Conservation (phyloP, 2,329 filamentous ascomycete species). For the Cercospora berteroae region DNA sequence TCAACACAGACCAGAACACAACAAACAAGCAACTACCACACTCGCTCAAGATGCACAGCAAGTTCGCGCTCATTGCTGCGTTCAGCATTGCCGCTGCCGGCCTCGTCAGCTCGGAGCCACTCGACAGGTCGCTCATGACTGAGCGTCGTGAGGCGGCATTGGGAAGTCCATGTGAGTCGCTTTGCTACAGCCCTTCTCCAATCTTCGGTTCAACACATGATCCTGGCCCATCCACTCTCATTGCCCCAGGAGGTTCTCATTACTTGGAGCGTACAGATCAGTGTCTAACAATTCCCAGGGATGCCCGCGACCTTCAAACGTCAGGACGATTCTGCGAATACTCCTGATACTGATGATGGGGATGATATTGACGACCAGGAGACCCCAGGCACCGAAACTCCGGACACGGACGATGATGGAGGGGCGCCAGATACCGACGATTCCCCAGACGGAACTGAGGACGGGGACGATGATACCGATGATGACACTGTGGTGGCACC, state of each 20-base stretch:
- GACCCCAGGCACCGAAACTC: not conserved
- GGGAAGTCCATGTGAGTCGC: not conserved
- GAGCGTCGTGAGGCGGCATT: not conserved
- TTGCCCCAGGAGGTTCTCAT: not conserved
- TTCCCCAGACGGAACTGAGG: not conserved
- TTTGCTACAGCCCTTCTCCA: not conserved
- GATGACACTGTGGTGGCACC: not conserved
- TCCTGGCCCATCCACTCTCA: not conserved
- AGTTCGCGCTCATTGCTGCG: conserved; percentile 4
- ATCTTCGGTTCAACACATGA: not conserved
- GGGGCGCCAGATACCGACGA: not conserved
- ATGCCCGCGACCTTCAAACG: not conserved
- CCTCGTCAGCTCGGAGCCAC: not conserved
- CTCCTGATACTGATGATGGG: not conserved
- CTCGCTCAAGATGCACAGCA: conserved; percentile 8
- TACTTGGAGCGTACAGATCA: not conserved
- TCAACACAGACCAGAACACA: not conserved
- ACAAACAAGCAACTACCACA: not conserved
- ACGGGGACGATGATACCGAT: not conserved
- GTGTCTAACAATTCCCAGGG: not conserved
- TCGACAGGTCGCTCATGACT: conserved; percentile 1
- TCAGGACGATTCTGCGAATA: not conserved
- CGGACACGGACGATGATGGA: not conserved
- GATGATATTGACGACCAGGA: not conserved
- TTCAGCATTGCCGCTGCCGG: conserved; percentile 7